A percentile compares a stretch with the other conserved stretches of the same genome.
Conservation (phyloP, 805 yeast species). For the Scheffersomyces lignosus region DNA sequence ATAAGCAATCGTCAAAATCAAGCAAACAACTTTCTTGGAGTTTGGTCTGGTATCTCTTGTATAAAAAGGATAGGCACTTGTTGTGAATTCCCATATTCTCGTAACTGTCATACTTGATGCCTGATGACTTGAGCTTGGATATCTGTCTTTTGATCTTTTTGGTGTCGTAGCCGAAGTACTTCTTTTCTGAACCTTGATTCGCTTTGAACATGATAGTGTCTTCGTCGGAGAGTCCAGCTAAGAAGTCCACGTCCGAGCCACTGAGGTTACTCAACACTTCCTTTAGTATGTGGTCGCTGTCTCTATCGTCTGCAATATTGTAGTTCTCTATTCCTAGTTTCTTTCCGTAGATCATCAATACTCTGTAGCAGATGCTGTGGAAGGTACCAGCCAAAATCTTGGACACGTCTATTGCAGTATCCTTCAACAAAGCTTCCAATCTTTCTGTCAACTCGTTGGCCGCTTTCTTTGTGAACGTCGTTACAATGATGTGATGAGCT, state of each 20-base stretch:
- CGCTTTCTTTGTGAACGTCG: constrained; percentile 93
- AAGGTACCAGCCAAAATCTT: constrained; percentile 80
- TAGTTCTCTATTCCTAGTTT: constrained; percentile 45
- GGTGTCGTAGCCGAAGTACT: constrained; percentile 37
- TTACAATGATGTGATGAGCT: constrained; percentile 71
- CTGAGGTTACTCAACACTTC: constrained; percentile 34
- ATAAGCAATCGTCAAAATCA: constrained; percentile 84
- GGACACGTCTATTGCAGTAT: constrained; percentile 34
- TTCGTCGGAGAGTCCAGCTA: constrained; percentile 13
- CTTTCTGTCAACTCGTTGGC: constrained; percentile 82
- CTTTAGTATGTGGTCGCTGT: constrained; percentile 47
- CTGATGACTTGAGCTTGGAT: constrained; percentile 58
- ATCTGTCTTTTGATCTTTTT: constrained; percentile 45
- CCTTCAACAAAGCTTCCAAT: constrained; percentile 36
- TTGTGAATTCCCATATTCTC: constrained; percentile 8
- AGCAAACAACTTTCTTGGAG: constrained; percentile 45
- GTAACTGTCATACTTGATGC: constrained; percentile 45
- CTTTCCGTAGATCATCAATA: constrained; percentile 57
- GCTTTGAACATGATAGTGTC: constrained; percentile 12
- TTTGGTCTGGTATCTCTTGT: constrained; percentile 51
- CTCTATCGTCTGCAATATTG: constrained; percentile 67
- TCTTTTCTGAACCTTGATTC: constrained; percentile 13
- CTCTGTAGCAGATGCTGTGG: constrained; percentile 74
- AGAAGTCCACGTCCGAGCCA: constrained; percentile 15
- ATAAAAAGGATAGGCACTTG: constrained; percentile 33